These are phyloP conservation scores for Ophiostoma pallidulum DNA, from an alignment of 2,329 filamentous ascomycete genomes.

Conservation along the genomic window DNA sequence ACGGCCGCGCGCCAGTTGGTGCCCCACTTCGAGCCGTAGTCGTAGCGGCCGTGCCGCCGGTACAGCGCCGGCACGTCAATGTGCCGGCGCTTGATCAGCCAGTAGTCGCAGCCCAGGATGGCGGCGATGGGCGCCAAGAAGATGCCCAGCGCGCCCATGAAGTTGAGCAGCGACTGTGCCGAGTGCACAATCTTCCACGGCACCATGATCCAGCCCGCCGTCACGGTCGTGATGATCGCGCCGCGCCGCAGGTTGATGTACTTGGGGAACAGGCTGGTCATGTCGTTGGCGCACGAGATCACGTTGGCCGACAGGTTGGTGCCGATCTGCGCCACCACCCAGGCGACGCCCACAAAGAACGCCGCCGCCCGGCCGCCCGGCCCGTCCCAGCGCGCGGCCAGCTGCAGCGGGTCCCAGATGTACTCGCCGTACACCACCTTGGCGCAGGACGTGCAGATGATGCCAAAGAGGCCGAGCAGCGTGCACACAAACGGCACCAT, in stretches of 20 bases:
- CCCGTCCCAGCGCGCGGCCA: constrained; percentile 35
- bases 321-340: constrained; percentile 47
- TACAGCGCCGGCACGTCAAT: constrained; percentile 23
- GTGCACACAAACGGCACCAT: constrained; percentile 25
- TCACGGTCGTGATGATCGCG: constrained; percentile 42
- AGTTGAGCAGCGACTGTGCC: constrained; percentile 49
- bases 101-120: constrained; percentile 20
- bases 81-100: constrained; percentile 16
- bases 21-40: constrained; percentile 19
- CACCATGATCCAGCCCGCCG: constrained; percentile 32
- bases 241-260: constrained; percentile 47
- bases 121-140: constrained; percentile 54
- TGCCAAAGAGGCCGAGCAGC: constrained; percentile 39
- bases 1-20: constrained; percentile 16
- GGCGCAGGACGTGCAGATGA: constrained; percentile 44
- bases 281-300: constrained; percentile 45
- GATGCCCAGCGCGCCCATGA: constrained; percentile 51
- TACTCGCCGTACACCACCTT: constrained; percentile 32
- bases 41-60: constrained; percentile 35
- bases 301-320: constrained; percentile 50
- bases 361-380: constrained; percentile 31
- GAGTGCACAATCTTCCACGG: constrained; percentile 57
- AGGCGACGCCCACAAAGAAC: constrained; percentile 30
- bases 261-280: constrained; percentile 25
- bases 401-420: constrained; percentile 39